Conservation (phyloP, 108 stramenopile species). For the Cyclotella baltica region DNA sequence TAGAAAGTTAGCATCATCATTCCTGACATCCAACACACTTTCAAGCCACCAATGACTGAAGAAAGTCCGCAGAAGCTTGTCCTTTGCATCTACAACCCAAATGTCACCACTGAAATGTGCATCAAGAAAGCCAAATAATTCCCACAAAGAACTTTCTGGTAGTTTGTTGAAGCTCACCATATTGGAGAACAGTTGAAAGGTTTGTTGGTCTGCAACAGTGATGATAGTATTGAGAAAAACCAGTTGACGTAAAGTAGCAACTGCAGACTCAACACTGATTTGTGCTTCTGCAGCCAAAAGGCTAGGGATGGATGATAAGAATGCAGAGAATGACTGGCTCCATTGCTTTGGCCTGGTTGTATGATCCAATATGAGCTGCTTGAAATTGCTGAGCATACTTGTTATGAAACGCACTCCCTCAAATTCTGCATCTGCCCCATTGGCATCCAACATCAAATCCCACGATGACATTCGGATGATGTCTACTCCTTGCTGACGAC, state of each 20-base stretch:
- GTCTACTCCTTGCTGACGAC: constrained; percentile 12
- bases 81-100: constrained; percentile 10
- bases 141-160: background rate
- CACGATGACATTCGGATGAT: constrained; percentile 26
- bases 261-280: background rate
- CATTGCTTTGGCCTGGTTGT: background rate
- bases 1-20: constrained; percentile 19
- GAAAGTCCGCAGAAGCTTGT: constrained; percentile 23
- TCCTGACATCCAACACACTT: background rate
- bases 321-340: constrained; percentile 29
- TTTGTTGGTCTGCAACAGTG: background rate
- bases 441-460: constrained; percentile 5
- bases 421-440: background rate
- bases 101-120: background rate
- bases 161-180: background rate
- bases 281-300: constrained; percentile 4
- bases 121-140: constrained; percentile 3
- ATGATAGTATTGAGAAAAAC: background rate
- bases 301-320: constrained; percentile 11
- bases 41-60: constrained; percentile 21
- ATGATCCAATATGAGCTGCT: background rate
- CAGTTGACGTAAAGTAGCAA: background rate
- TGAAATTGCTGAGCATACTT: background rate
- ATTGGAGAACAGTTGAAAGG: background rate
- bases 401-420: background rate